These are phyloP conservation scores for Pezicula radicicola DNA, from an alignment of 2,329 filamentous ascomycete genomes.

Conservation along the genomic window DNA sequence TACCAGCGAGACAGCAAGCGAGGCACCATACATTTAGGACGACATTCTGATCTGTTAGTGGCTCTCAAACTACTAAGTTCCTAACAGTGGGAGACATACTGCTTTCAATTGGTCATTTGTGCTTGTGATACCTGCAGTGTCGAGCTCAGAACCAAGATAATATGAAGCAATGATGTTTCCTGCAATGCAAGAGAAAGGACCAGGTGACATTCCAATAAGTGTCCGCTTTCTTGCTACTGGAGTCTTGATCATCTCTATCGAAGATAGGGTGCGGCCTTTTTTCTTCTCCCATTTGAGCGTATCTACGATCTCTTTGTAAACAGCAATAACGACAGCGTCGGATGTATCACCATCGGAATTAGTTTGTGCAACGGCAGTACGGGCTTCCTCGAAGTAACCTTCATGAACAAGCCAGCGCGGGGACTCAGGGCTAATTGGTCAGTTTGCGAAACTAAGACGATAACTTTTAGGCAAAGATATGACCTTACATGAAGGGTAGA, in stretches of 20 bases:
- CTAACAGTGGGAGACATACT: slow-evolving; percentile 2
- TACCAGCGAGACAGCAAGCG: slow-evolving; percentile 36
- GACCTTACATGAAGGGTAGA: slow-evolving; percentile 15
- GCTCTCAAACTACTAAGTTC: too few relatives aligned
- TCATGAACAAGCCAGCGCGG: slow-evolving; percentile 27
- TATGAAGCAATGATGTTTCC: slow-evolving; percentile 37
- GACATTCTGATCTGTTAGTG: slow-evolving; percentile 33
- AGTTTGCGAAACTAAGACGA: slow-evolving; percentile 32
- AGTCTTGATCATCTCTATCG: slow-evolving; percentile 27
- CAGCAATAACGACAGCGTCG: slow-evolving; percentile 17
- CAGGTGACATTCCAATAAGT: slow-evolving; percentile 33
- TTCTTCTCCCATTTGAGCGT: slow-evolving; percentile 23
- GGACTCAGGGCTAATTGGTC: slow-evolving; percentile 27
- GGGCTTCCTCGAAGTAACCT: slow-evolving; percentile 24
- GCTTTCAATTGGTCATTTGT: slow-evolving; percentile 39
- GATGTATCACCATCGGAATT: slow-evolving; percentile 37
- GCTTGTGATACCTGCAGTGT: slow-evolving; percentile 43
- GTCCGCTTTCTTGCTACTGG: slow-evolving; percentile 34
- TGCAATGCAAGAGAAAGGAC: slow-evolving; percentile 34
- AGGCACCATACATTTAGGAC: slow-evolving; percentile 49
- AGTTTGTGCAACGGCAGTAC: slow-evolving; percentile 29
- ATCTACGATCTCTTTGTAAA: slow-evolving; percentile 28
- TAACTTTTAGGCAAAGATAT: slow-evolving; percentile 17
- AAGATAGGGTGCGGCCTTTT: slow-evolving; percentile 15
- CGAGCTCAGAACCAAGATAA: slow-evolving; percentile 37